Evolutionary conservation across 805 yeast genomes (phyloP).

Genomic region (Blastobotrys americana): DNA sequence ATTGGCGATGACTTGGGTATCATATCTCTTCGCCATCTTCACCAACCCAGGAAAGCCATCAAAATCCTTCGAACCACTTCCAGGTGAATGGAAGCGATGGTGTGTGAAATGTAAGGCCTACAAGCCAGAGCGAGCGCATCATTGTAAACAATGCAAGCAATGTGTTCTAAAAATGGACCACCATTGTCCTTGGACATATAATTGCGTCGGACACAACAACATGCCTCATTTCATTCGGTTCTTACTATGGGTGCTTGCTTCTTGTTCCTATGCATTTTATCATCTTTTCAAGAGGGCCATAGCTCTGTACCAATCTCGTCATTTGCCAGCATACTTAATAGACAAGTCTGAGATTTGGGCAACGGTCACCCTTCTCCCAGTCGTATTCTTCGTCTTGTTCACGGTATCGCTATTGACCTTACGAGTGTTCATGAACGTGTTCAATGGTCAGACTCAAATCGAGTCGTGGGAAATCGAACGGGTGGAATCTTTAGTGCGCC

Average conservation of each 20-base stretch:
- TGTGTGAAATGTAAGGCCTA: constrained; percentile 64
- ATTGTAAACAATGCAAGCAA: constrained; percentile 57
- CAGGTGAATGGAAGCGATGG: constrained; percentile 55
- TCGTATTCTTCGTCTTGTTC: constrained; percentile 52
- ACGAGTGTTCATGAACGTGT: constrained; percentile 50
- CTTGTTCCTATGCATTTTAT: constrained; percentile 34
- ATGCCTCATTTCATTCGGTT: constrained; percentile 77
- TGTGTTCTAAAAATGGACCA: constrained; percentile 92
- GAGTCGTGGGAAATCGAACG: constrained; percentile 92
- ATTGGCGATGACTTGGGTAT: constrained; percentile 58
- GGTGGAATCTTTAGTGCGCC: constrained; percentile 53
- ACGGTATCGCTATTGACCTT: constrained; percentile 53
- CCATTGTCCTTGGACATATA: constrained; percentile 89
- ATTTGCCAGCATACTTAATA: constrained; percentile 47
- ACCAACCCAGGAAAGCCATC: constrained; percentile 68
- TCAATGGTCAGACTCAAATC: constrained; percentile 76
- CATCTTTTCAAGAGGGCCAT: constrained; percentile 37
- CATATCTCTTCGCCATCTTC: constrained; percentile 62
- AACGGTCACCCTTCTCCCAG: constrained; percentile 47
- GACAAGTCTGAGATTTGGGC: constrained; percentile 46
- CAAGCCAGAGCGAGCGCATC: constrained; percentile 83
- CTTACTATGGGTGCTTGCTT: constrained; percentile 48
- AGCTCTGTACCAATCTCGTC: constrained; percentile 32
- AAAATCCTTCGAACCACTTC: constrained; percentile 35
- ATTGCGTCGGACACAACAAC: constrained; percentile 78